phyloP scores from a whole-genome alignment of 768 basidiomycete species.

The Auriculariales sp. region DNA sequence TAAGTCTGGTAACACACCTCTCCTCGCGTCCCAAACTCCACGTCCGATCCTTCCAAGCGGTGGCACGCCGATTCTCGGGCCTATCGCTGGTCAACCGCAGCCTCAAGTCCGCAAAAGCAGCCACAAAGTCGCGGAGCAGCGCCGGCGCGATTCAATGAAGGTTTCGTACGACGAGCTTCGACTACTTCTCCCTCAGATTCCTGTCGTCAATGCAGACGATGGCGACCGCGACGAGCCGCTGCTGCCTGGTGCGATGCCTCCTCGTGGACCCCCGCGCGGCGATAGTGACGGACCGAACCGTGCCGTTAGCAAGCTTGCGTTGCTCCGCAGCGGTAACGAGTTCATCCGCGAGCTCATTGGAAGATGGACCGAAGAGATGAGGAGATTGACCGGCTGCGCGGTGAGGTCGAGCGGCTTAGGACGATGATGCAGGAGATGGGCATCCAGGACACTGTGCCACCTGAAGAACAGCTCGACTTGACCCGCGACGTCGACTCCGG shows the following conservation, averaged over 20 bases:
- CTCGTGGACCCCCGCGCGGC: constrained; percentile 75
- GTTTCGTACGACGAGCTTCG: constrained; percentile 82
- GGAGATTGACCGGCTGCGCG: constrained; percentile 54
- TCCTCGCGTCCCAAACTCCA: too few relatives aligned
- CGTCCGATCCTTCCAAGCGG: constrained; percentile 14
- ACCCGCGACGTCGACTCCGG: constrained; percentile 8
- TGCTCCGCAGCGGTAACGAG: constrained; percentile 83
- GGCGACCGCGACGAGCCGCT: constrained; percentile 57
- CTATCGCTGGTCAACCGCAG: constrained; percentile 15
- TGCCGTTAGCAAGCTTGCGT: constrained; percentile 83
- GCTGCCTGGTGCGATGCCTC: constrained; percentile 79
- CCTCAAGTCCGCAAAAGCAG: constrained; percentile 55
- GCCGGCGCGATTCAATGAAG: constrained; percentile 91
- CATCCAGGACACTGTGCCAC: not conserved
- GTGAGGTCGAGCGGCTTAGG: constrained; percentile 50
- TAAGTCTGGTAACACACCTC: too few relatives aligned
- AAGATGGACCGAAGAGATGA: constrained; percentile 68
- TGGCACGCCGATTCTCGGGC: constrained; percentile 17
- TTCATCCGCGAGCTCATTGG: constrained; percentile 60
- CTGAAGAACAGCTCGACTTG: constrained; percentile 6
- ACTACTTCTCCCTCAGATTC: constrained; percentile 73
- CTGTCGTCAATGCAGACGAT: constrained; percentile 56
- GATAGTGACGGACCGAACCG: constrained; percentile 88
- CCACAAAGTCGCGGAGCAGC: constrained; percentile 95
- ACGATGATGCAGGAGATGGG: not conserved